phyloP scores from a whole-genome alignment of 352 stramenopile genomes.

The Phytophthora chlamydospora region DNA sequence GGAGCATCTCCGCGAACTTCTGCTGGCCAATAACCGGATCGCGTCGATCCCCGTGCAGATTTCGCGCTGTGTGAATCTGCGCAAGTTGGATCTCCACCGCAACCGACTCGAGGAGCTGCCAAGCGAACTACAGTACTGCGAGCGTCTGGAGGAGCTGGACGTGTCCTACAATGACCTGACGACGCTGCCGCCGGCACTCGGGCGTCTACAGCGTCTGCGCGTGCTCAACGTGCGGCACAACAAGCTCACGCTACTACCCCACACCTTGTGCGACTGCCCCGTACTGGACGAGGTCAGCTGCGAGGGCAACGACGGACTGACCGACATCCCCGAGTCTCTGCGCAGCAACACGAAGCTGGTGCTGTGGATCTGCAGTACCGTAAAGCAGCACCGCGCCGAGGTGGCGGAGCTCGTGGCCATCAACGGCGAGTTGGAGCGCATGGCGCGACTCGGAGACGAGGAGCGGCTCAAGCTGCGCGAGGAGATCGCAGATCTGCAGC shows the following conservation, averaged over 20 bases:
- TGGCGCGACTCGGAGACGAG: conserved; percentile 74
- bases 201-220: conserved; percentile 55
- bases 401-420: conserved; percentile 77
- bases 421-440: conserved; percentile 74
- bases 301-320: conserved; percentile 63
- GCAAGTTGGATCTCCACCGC: conserved; percentile 68
- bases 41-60: conserved; percentile 59
- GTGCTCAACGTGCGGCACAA: conserved; percentile 77
- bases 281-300: conserved; percentile 57
- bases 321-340: conserved; percentile 70
- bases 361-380: conserved; percentile 80
- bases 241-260: conserved; percentile 69
- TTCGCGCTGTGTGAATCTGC: conserved; percentile 62
- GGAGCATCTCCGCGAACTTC: conserved; percentile 64
- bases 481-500: conserved; percentile 63
- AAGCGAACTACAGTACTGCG: conserved; percentile 67
- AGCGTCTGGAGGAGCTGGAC: conserved; percentile 72
- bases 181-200: conserved; percentile 56
- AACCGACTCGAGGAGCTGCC: conserved; percentile 74
- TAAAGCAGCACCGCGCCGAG: conserved; percentile 69
- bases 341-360: conserved; percentile 75
- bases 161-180: conserved; percentile 72
- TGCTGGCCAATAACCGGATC: conserved; percentile 70
- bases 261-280: conserved; percentile 74
- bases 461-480: conserved; percentile 74